Evolutionary conservation across 139 green algal species (phyloP), one percentile per base, ranked within the genome.

Genomic region (Dunaliella sp.): DNA sequence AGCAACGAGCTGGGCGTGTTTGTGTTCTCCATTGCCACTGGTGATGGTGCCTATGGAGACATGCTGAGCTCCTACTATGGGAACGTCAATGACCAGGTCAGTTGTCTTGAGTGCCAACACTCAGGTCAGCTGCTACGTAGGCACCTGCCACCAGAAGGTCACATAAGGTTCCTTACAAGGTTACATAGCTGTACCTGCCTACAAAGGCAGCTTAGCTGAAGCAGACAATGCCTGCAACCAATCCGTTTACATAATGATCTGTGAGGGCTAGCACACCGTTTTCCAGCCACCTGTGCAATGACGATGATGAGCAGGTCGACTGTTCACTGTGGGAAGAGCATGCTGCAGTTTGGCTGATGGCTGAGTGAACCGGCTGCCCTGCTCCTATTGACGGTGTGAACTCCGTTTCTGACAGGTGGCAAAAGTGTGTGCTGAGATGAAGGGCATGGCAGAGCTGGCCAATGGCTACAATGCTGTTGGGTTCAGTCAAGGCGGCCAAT

Each of bases 401-500:
- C 72, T 58, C 35, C 16, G 33, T 36, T 34, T 28, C 28, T 85
- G 48, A 33, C 28, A 83, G 72, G 33, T 80, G 35, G 57, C 85
- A 48, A 81, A 82, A 34, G 94, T 94, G n/a, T 98, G 95, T 85
- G 33, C 91, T 0, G 75, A 94, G 85, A 74, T 98, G 22, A 81
- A 83, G 0, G 75, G 31, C 1, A 90, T 93, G 7, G 75, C 89
- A 0, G 86, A 97, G 89, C 92, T 98, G 26, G 65, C 34, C 0
- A 81, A 84, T 28, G 95, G 94, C 32, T 98, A 93, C 91, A 96
- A 98, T 85, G 94, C 92, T 0, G 86, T 98, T 24, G 96, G 96
- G 30, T 98, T 98, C 87, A 93, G 84, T 1, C 95, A 98, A 88
- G 95, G 93, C 32, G 95, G 95, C 0, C 95, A 97, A 91, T 98